Conservation (phyloP, 2,329 filamentous ascomycete genomes). For the Aspergillus carbonarius region DNA sequence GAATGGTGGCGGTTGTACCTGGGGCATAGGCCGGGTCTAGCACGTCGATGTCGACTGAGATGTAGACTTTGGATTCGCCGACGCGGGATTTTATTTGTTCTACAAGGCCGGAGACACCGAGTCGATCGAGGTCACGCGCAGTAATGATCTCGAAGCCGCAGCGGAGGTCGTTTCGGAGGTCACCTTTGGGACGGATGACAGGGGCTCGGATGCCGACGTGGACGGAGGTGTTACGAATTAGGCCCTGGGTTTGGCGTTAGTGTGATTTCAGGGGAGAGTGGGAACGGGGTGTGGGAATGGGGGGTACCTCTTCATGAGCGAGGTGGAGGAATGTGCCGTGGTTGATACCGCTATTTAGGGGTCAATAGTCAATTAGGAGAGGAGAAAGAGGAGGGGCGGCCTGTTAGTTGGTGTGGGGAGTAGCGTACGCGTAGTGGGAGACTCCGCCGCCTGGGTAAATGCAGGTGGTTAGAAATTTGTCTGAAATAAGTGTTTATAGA, state of each 20-base stretch:
- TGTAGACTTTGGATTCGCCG: constrained; percentile 51
- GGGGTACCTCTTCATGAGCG: constrained; percentile 52
- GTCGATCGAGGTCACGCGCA: constrained; percentile 53
- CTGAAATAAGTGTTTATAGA: constrained; percentile 15
- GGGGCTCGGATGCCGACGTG: constrained; percentile 59
- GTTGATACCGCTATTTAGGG: constrained; percentile 46
- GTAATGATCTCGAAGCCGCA: constrained; percentile 57
- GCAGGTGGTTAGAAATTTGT: background rate
- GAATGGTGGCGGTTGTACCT: too few species aligned
- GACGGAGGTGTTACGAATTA: constrained; percentile 55
- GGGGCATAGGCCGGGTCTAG: constrained; percentile 57
- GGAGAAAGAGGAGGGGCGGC: too few species aligned
- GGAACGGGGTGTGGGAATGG: too few species aligned
- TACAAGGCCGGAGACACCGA: constrained; percentile 51
- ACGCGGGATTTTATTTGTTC: constrained; percentile 50
- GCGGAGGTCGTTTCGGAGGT: constrained; percentile 52
- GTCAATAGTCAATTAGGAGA: too few species aligned
- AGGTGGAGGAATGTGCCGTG: constrained; percentile 59
- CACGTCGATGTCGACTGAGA: constrained; percentile 58
- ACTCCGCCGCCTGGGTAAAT: constrained; percentile 14
- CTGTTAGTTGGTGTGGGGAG: background rate
- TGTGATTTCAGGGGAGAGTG: background rate
- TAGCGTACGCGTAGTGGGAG: constrained; percentile 34
- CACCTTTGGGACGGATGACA: constrained; percentile 49
- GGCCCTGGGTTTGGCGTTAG: constrained; percentile 31